These are phyloP conservation scores for Fusarium nelsonii DNA, from an alignment of 2,329 filamentous ascomycete species.

Conservation along the genomic window DNA sequence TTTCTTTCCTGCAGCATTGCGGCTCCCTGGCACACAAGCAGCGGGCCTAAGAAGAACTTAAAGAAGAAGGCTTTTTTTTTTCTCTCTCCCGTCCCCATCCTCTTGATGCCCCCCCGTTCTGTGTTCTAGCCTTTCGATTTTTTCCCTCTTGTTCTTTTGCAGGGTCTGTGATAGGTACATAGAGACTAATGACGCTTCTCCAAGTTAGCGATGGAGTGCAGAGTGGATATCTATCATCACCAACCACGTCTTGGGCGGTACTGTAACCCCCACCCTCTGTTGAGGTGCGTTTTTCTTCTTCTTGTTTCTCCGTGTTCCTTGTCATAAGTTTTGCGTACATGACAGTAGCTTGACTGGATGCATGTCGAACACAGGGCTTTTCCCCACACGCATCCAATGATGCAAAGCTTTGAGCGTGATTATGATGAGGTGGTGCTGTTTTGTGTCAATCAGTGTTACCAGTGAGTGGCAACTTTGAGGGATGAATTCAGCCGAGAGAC, in stretches of 20 bases:
- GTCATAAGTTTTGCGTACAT: background rate
- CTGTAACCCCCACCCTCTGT: conserved; percentile 11
- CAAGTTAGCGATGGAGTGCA: conserved; percentile 13
- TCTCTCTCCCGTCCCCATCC: background rate
- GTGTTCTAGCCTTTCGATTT: conserved; percentile 6
- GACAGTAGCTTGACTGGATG: background rate
- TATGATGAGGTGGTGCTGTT: conserved; percentile 19
- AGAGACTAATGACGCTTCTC: conserved; percentile 18
- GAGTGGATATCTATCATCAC: conserved; percentile 9
- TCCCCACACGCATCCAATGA: conserved; percentile 4
- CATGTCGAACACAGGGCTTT: background rate
- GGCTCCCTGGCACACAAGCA: conserved; percentile 14
- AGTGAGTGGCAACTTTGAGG: conserved; percentile 28
- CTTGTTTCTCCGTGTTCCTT: background rate
- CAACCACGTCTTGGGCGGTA: conserved; percentile 15
- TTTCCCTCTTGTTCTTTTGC: conserved; percentile 21
- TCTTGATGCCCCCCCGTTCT: conserved; percentile 7
- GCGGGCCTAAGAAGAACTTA: conserved; percentile 12
- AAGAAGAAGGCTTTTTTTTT: conserved; percentile 23
- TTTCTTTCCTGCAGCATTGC: conserved; percentile 13
- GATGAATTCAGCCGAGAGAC: conserved; percentile 8
- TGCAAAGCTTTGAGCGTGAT: background rate
- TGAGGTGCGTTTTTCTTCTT: conserved; percentile 18
- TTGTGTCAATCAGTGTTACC: background rate
- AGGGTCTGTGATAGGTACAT: conserved; percentile 31